phyloP scores from a whole-genome alignment of 2,329 filamentous ascomycete species.

The Scedosporium dehoogii region DNA sequence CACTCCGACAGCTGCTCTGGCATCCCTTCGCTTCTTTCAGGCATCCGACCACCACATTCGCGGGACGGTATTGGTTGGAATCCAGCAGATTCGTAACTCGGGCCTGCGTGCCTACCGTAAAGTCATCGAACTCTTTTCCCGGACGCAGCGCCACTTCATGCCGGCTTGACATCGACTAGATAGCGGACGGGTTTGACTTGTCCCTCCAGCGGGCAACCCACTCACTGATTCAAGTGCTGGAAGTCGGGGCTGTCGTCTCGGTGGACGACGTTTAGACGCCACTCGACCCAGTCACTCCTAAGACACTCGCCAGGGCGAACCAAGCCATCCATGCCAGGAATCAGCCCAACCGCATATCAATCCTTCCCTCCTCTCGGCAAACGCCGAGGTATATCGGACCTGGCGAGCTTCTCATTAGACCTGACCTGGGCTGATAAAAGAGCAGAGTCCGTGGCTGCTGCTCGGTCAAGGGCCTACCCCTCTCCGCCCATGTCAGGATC shows the following conservation, averaged over 20 bases:
- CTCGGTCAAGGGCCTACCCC: conserved; percentile 52
- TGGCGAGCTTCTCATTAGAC: conserved; percentile 45
- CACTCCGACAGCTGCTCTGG: background rate
- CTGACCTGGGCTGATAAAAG: conserved; percentile 38
- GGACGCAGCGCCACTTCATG: background rate
- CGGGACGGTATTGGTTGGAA: conserved; percentile 6
- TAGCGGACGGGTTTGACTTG: background rate
- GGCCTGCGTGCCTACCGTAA: background rate
- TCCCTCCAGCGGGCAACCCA: background rate
- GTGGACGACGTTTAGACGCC: background rate
- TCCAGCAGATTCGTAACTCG: background rate
- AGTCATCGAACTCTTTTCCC: background rate
- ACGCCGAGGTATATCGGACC: conserved; percentile 46
- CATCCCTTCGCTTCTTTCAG: background rate
- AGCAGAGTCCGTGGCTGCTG: conserved; percentile 43
- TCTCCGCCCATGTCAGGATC: conserved; percentile 68
- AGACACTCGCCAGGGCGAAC: conserved; percentile 1
- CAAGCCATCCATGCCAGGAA: conserved; percentile 42
- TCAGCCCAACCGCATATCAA: conserved; percentile 33
- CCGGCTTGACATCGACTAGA: background rate
- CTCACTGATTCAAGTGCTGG: background rate
- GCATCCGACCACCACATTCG: conserved; percentile 5
- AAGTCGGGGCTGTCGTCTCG: background rate
- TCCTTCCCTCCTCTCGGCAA: conserved; percentile 42
- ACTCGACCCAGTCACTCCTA: conserved; percentile 1